Percentiles rank a stretch among this genome's conserved stretches.
These are phyloP conservation scores for Zasmidium angulare DNA, from an alignment of 2,329 filamentous ascomycete genomes.

Conservation along the genomic window DNA sequence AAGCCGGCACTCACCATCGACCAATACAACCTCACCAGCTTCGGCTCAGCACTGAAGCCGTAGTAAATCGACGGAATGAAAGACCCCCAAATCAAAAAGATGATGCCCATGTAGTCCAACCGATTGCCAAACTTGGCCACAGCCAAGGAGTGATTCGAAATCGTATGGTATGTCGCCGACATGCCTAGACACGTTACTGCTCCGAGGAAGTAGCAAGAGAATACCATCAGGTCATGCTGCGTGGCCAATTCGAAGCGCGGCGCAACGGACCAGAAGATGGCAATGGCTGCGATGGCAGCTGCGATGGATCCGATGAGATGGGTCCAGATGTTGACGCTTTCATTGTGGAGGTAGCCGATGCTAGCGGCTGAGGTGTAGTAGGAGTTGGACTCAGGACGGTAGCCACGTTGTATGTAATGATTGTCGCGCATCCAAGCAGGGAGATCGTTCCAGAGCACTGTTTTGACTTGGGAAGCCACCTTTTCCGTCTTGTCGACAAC, in stretches of 20 bases:
- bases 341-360: constrained; percentile 65
- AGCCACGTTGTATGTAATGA: constrained; percentile 66
- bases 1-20: constrained; percentile 63
- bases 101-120: constrained; percentile 91
- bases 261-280: constrained; percentile 58
- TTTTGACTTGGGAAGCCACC: constrained; percentile 41
- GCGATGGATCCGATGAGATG: constrained; percentile 67
- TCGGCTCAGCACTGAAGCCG: constrained; percentile 71
- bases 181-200: constrained; percentile 48
- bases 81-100: constrained; percentile 85
- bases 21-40: constrained; percentile 70
- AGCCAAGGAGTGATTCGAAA: constrained; percentile 77
- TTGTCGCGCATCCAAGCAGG: constrained; percentile 59
- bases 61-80: constrained; percentile 89
- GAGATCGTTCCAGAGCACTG: constrained; percentile 49
- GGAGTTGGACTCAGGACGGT: constrained; percentile 63
- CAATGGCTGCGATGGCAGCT: constrained; percentile 53
- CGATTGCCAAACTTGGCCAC: constrained; percentile 87
- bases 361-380: constrained; percentile 59
- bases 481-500: constrained; percentile 20
- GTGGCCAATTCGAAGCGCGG: constrained; percentile 67
- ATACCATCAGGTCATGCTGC: constrained; percentile 65
- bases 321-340: constrained; percentile 70
- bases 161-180: constrained; percentile 73
- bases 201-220: constrained; percentile 76